phyloP scores from a whole-genome alignment of 2,329 filamentous ascomycete species.

The Calonectria hongkongensis region DNA sequence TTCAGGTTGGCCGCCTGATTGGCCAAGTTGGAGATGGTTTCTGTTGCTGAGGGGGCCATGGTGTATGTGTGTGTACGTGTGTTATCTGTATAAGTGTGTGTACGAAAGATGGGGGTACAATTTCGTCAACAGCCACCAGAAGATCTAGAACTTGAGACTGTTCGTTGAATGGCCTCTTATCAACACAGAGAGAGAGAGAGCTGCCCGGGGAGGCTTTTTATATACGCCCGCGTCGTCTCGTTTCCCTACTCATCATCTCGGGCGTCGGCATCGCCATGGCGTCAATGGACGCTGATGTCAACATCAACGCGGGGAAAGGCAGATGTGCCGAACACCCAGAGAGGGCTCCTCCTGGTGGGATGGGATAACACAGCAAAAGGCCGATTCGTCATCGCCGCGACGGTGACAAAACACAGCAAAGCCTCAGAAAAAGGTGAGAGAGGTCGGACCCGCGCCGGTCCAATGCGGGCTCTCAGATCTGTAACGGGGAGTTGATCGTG shows the following conservation, averaged over 20 bases:
- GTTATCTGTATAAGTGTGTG: background rate
- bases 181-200: background rate
- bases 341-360: constrained; percentile 5
- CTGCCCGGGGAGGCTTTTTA: constrained; percentile 31
- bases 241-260: constrained; percentile 19
- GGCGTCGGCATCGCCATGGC: constrained; percentile 39
- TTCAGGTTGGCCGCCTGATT: constrained; percentile 49
- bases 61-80: background rate
- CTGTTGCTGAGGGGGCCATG: constrained; percentile 54
- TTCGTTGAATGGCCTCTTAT: background rate
- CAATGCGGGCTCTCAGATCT: background rate
- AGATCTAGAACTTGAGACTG: background rate
- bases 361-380: background rate
- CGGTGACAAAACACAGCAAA: constrained; percentile 17
- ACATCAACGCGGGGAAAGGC: constrained; percentile 42
- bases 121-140: constrained; percentile 15
- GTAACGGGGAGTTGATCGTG: background rate
- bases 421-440: constrained; percentile 16
- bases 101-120: constrained; percentile 1
- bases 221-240: constrained; percentile 36
- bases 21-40: constrained; percentile 42
- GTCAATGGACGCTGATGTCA: constrained; percentile 37
- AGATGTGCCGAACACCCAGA: constrained; percentile 23
- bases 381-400: constrained; percentile 38
- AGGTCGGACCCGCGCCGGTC: background rate